Evolutionary conservation across 768 basidiomycete species (phyloP).

Genomic region (Leccinellum albellum): DNA sequence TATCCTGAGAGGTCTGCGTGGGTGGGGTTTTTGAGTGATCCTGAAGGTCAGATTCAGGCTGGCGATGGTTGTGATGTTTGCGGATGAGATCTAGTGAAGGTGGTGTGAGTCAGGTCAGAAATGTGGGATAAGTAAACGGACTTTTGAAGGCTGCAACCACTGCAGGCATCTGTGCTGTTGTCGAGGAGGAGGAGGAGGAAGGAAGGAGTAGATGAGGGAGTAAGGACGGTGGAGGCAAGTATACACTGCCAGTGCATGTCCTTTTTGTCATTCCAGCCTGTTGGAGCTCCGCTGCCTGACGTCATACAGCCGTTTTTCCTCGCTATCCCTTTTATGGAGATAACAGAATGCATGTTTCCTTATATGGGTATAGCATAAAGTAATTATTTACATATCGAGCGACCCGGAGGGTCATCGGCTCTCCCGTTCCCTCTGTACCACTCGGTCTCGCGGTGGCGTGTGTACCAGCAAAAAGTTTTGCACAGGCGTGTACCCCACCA

Average conservation of each 20-base stretch:
- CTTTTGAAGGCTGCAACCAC: conserved; percentile 91
- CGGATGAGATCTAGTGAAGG: conserved; percentile 64
- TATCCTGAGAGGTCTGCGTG: conserved; percentile 20
- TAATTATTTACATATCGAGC: background rate
- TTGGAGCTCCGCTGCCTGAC: conserved; percentile 35
- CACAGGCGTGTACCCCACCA: conserved; percentile 72
- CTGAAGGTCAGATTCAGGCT: conserved; percentile 33
- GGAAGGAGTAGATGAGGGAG: background rate
- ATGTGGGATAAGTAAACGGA: conserved; percentile 32
- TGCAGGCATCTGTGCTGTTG: conserved; percentile 49
- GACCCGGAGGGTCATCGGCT: conserved; percentile 1
- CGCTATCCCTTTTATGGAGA: conserved; percentile 10
- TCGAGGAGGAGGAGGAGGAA: conserved; percentile 7
- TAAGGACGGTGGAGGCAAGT: conserved; percentile 8
- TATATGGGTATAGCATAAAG: background rate
- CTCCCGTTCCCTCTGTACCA: conserved; percentile 31
- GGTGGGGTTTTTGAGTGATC: conserved; percentile 16
- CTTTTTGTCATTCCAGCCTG: conserved; percentile 30
- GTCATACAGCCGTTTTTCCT: conserved; percentile 21
- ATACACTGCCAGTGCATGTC: conserved; percentile 9
- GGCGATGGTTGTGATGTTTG: conserved; percentile 63
- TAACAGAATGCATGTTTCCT: background rate
- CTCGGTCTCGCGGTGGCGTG: conserved; percentile 55
- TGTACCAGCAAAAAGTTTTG: conserved; percentile 70
- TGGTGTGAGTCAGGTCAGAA: conserved; percentile 17